phyloP scores from a whole-genome alignment of 805 yeast species.

The Torulaspora delbrueckii region DNA sequence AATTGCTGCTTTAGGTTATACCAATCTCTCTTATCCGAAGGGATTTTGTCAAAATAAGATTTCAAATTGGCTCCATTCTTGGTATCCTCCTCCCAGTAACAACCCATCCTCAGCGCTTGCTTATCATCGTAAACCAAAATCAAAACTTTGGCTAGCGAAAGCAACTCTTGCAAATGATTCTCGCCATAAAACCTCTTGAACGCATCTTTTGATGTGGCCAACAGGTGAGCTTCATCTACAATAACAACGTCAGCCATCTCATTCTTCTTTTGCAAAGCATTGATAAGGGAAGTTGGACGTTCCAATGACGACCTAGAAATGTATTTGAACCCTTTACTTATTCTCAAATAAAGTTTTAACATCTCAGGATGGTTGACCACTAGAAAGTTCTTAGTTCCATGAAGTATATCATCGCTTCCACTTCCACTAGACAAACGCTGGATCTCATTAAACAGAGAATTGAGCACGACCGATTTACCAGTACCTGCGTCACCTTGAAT shows the following conservation, averaged over 20 bases:
- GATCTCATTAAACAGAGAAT: slow-evolving; percentile 41
- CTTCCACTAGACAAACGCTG: slow-evolving; percentile 31
- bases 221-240: slow-evolving; percentile 44
- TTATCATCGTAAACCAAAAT: slow-evolving; percentile 44
- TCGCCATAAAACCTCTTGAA: slow-evolving; percentile 43
- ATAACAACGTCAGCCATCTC: slow-evolving; percentile 38
- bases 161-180: slow-evolving; percentile 41
- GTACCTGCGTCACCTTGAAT: slow-evolving; percentile 49
- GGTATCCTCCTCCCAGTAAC: slow-evolving; percentile 38
- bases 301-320: slow-evolving; percentile 39
- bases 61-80: slow-evolving; percentile 38
- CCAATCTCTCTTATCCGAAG: slow-evolving; percentile 24
- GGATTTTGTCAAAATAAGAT: slow-evolving; percentile 19
- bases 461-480: slow-evolving; percentile 43
- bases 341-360: slow-evolving; percentile 42
- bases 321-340: slow-evolving; percentile 37
- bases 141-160: slow-evolving; percentile 38
- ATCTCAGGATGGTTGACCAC: slow-evolving; percentile 48
- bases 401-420: slow-evolving; percentile 18
- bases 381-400: slow-evolving; percentile 36
- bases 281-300: slow-evolving; percentile 44
- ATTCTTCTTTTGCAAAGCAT: slow-evolving; percentile 31
- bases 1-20: slow-evolving; percentile 39
- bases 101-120: slow-evolving; percentile 44
- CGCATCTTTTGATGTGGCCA: slow-evolving; percentile 43